A percentile compares a stretch with the other conserved stretches of the same genome.
Conservation (phyloP, 257 asterid species). For the Solanum tarapatanum region DNA sequence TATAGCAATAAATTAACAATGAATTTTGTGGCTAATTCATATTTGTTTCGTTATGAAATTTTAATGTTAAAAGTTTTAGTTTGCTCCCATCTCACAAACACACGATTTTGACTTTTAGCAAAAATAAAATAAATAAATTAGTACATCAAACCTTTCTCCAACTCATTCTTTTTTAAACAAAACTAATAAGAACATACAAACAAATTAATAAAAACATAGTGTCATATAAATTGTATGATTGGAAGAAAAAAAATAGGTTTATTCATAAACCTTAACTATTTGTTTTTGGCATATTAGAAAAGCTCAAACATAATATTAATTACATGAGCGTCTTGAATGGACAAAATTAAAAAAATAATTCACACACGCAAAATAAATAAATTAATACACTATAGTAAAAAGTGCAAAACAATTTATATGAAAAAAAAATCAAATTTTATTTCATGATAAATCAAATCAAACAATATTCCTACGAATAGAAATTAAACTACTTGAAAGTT, state of each 20-base stretch:
- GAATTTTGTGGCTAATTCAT: not conserved
- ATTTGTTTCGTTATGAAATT: not conserved
- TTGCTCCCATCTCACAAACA: not conserved
- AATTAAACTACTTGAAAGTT: not conserved
- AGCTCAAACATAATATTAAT: not conserved
- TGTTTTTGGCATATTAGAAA: not conserved
- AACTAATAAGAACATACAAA: not conserved
- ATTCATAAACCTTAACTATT: not conserved
- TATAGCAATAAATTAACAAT: not conserved
- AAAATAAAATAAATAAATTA: no score
- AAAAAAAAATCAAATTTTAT: not conserved
- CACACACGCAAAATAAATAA: not conserved
- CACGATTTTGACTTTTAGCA: not conserved
- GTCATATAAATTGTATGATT: not conserved
- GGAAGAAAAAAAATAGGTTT: not conserved
- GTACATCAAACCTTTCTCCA: not conserved
- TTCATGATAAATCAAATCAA: not conserved
- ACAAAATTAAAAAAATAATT: no score
- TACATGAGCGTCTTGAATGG: not conserved
- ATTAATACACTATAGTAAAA: not conserved
- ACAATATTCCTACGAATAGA: not conserved
- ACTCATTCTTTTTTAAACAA: no score
- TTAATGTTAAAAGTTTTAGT: not conserved
- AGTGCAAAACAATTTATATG: not conserved
- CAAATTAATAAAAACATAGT: not conserved